Base-by-base conservation (phyloP, 352 stramenopile species). In the Globisporangium uncinulatum region DNA sequence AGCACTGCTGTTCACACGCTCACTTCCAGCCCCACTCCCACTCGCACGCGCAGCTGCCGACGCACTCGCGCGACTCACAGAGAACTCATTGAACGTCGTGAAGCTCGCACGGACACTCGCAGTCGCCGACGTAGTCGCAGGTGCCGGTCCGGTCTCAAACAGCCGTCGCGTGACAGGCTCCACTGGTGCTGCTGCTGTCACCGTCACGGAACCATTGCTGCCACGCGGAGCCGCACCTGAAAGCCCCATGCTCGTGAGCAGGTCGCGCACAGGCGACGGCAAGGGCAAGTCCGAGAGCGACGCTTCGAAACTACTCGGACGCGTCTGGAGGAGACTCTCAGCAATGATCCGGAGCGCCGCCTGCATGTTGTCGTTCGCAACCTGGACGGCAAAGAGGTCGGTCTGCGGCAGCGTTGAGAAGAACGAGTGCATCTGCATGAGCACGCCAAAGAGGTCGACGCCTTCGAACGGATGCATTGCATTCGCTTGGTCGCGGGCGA, bases 401-500 rank as follows among this genome's bases (percentile, higher is more conserved):
- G 59, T 80, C 43, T 74, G 60, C 9, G 83, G 73, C 17, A 92
- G 66, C 11, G 80, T 92, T 6, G 80, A 82, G 47, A 94, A 92
- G 61, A 93, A 92, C 37, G 72, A 87, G 55, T 94, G 83, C 83
- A 93, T 92, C 57, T 92, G 78, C 79, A 92, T 92, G 34, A 94
- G 66, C 21, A 93, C 74, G 42, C 79, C 81, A 41, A 87, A 92
- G 19, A 95, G 73, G 53, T 95, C 78, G 51, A 93, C 84, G 11
- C 71, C 71, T 63, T 90, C 79, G 34, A 93, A 93, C 0, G 83
- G 81, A 24, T 81, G 79, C 15, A 89, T 17, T 6, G 69, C 70
- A 21, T 71, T 76, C 4, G 82, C 71, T 59, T 95, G 83, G 0
- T 70, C 50, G 9, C 62, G 70, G 0, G 85, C 79, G 47, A 93